Evolutionary conservation across 805 yeast genomes (phyloP), one percentile per base, ranked within the genome.

Genomic region (Zygoascus bituminiphila): DNA sequence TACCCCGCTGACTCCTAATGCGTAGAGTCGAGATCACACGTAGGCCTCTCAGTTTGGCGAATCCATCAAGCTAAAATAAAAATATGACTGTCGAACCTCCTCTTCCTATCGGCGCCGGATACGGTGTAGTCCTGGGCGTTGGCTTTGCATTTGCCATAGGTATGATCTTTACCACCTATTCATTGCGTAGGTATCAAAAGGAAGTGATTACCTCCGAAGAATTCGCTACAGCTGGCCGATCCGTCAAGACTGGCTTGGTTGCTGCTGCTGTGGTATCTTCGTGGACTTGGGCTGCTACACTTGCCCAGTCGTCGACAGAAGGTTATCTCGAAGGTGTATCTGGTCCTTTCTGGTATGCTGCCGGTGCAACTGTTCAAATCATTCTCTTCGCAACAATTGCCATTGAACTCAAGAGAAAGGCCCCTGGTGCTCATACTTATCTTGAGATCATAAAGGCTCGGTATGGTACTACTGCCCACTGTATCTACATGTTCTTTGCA

Each of bases 201-300:
- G 96, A 89, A 65, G 75, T 84, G 48, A 82, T 88, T 66, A 87
- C 95, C 5, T 88, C 96, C 3, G 97, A 89, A 68, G 96, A 88
- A 62, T 89, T 89, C 57, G 79, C 94, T 2, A 88, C 96, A 4
- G 96, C 96, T 31, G 96, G 96, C 55, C 77, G 96, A 62, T 73
- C 87, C 2, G 94, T 89, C 38, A 84, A 83, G 57, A 81, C 91
- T 0, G 93, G 93, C 44, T 71, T 89, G 55, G 82, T 88, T 53
- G 81, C 91, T 4, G 81, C 95, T 6, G 95, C 96, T 6, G 96
- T 89, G 25, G 96, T 88, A 7, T 81, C 91, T 10, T 81, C 91
- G 7, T 89, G 98, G 98, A 88, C 96, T 8, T 82, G 88, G 88
- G 85, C 85, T n/a, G 86, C 88, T 2, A 85, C 94, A 1, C 67